Percentiles rank a stretch among this genome's conserved stretches.
phyloP scores from a whole-genome alignment of 148 eudicot species.

The Camellia japonica region DNA sequence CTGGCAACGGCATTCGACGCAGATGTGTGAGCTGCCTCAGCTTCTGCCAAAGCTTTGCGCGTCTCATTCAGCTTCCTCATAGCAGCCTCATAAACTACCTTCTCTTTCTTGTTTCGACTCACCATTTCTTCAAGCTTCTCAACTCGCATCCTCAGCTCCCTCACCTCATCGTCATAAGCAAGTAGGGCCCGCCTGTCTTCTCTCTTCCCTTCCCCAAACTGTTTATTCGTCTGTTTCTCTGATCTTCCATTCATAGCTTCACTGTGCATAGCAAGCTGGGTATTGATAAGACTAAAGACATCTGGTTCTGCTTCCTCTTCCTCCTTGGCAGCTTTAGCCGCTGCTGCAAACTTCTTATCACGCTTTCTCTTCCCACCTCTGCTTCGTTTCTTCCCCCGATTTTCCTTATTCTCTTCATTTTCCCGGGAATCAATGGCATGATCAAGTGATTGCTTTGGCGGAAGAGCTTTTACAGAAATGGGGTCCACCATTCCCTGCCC shows the following conservation, averaged over 20 bases:
- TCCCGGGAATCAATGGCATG: constrained; percentile 48
- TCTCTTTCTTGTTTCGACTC: constrained; percentile 71
- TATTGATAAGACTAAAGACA: constrained; percentile 81
- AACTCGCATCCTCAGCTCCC: constrained; percentile 57
- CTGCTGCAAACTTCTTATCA: constrained; percentile 78
- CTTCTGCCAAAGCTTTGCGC: constrained; percentile 56
- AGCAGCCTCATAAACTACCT: constrained; percentile 81
- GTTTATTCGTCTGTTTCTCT: constrained; percentile 41
- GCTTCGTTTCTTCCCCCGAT: constrained; percentile 57
- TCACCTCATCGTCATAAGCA: constrained; percentile 79
- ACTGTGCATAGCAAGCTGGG: constrained; percentile 67
- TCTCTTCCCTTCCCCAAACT: constrained; percentile 41
- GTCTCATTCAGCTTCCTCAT: constrained; percentile 73
- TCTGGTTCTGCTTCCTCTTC: constrained; percentile 65
- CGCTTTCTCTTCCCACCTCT: constrained; percentile 96
- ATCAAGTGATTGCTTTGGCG: constrained; percentile 86
- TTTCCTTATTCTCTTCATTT: constrained; percentile 30
- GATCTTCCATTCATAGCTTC: constrained; percentile 33
- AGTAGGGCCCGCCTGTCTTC: constrained; percentile 72
- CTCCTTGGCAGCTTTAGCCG: constrained; percentile 57
- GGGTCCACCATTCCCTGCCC: constrained; percentile 91
- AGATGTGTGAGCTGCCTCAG: constrained; percentile 71
- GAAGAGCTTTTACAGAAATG: constrained; percentile 70
- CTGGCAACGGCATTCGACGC: constrained; percentile 67
- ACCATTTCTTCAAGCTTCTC: constrained; percentile 88